phyloP scores from a whole-genome alignment of 768 basidiomycete genomes.

The Boletus edulis region DNA sequence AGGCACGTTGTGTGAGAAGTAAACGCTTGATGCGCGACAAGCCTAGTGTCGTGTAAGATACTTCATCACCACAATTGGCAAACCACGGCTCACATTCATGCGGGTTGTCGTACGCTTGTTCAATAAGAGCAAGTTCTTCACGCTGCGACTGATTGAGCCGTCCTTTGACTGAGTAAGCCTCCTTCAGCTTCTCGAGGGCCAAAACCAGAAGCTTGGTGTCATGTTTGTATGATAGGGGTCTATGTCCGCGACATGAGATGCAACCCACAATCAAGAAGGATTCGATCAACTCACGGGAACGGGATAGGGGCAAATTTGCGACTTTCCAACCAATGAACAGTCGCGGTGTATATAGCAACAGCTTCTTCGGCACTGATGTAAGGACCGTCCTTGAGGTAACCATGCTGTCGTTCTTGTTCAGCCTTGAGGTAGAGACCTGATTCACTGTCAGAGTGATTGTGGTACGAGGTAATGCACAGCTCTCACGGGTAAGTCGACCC shows the following conservation, averaged over 20 bases:
- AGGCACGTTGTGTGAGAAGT: conserved; percentile 93
- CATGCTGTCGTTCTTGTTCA: conserved; percentile 98
- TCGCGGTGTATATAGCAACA: conserved; percentile 97
- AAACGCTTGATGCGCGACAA: conserved; percentile 97
- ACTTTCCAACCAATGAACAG: conserved; percentile 98
- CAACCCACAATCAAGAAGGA: neutral
- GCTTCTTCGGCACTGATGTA: conserved; percentile 99
- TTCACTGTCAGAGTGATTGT: conserved; percentile 2
- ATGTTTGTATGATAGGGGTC: conserved; percentile 96
- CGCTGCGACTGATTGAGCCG: conserved; percentile 97
- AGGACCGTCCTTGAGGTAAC: conserved; percentile 98
- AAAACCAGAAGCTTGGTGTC: conserved; percentile 97
- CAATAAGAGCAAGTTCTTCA: conserved; percentile 96
- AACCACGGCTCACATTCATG: conserved; percentile 73
- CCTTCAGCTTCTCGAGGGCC: conserved; percentile 97
- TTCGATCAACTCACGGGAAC: conserved; percentile 68
- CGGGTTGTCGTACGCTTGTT: conserved; percentile 99
- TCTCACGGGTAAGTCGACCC: conserved; percentile 89
- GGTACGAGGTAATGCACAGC: neutral
- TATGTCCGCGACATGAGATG: conserved; percentile 25
- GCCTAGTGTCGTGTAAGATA: conserved; percentile 38
- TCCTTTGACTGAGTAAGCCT: conserved; percentile 97
- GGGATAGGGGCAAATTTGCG: conserved; percentile 98
- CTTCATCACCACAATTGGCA: neutral
- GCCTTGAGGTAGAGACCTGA: conserved; percentile 91